Base-by-base conservation (phyloP, 768 basidiomycete genomes). In the Xerocomellus dryophilus region DNA sequence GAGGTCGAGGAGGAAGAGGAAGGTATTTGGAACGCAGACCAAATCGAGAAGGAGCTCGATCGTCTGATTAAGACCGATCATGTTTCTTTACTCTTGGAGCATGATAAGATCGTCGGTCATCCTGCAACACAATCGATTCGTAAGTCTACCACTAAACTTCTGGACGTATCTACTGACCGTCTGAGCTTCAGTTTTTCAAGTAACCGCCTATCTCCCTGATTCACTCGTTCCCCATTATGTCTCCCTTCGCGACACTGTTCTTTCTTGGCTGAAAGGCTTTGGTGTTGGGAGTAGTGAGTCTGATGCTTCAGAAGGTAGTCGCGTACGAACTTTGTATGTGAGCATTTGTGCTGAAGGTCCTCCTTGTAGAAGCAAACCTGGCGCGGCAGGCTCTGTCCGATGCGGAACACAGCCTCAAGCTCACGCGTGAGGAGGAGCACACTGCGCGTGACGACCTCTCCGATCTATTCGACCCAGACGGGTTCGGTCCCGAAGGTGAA, bases 191-290 rank as follows among this genome's bases (percentile, higher is more conserved):
- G 95, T 94, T 29, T 91, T 88, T 68, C 80, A 91, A 42, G 59
- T 93, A 32, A 76, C 85, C 23, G 78, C 87, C 17, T 98, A 98
- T 72, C 77, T 98, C 38, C 96, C 96, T 2, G 94, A 96, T 51
- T 76, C 82, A 8, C 59, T 93, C 17, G 65, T 90, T 36, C 88
- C 90, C 0, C 76, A 80, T 38, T 98, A 88, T 70, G 83, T 93
- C 54, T 74, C 77, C 21, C 68, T 88, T 61, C 84, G 84, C 34
- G 79, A 85, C 43, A 68, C 73, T 0, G 49, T 93, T 5, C 62
- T 88, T 38, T 80, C 81, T 5, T 83, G 80, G 80, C 72, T 98
- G 53, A 73, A 79, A 53, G 76, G 72, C 4, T 57, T 93, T 17
- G 91, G 90, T 7, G 68, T 94, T 45, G 66, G 85, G 14, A 73